phyloP scores from a whole-genome alignment of 371 early-diverging fungal genomes.

The Rhizopus delemar region DNA sequence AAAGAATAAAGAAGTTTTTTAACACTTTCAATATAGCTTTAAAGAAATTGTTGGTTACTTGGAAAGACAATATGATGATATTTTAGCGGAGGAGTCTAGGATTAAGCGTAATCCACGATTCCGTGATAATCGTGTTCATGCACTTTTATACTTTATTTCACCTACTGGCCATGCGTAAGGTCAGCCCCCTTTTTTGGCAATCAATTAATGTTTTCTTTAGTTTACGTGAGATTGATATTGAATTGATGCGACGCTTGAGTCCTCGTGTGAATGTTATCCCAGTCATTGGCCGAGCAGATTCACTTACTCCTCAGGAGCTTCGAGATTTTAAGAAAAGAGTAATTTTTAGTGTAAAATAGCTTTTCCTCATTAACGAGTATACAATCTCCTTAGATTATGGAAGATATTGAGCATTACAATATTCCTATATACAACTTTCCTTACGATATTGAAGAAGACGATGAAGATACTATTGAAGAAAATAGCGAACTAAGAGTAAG shows the following conservation, averaged over 20 bases:
- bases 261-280: conserved; percentile 95
- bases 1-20: background rate
- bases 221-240: conserved; percentile 95
- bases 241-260: conserved; percentile 91
- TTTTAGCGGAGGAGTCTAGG: conserved; percentile 91
- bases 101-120: conserved; percentile 95
- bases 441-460: conserved; percentile 76
- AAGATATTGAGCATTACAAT: conserved; percentile 89
- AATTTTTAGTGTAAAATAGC: conserved; percentile 10
- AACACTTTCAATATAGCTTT: conserved; percentile 48
- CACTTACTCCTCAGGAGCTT: conserved; percentile 74
- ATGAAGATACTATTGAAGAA: conserved; percentile 94
- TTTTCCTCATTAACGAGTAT: background rate
- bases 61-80: conserved; percentile 93
- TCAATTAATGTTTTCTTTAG: conserved; percentile 36
- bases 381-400: conserved; percentile 66
- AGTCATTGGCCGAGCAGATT: conserved; percentile 81
- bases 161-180: conserved; percentile 93
- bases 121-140: conserved; percentile 97
- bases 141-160: conserved; percentile 94
- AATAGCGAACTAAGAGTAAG: conserved; percentile 85
- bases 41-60: conserved; percentile 91
- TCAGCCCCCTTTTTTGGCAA: background rate
- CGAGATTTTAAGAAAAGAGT: conserved; percentile 85
- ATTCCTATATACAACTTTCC: conserved; percentile 91